Base-by-base conservation (phyloP, 768 basidiomycete genomes). In the Mrakia gelida region DNA sequence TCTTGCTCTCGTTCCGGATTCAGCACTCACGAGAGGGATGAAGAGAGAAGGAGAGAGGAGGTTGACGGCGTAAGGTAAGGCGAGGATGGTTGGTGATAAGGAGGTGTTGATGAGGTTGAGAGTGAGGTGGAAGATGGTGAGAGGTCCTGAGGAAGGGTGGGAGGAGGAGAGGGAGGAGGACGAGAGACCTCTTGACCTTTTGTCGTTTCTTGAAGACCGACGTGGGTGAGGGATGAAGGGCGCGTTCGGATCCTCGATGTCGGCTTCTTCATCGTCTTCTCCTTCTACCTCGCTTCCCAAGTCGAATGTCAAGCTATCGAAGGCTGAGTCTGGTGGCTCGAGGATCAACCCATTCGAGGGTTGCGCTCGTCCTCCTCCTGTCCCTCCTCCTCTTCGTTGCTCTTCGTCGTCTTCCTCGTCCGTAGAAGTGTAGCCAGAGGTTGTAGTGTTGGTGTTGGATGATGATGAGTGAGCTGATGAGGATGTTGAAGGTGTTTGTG, bases 1-100 rank as follows among this genome's bases (percentile, higher is more conserved):
- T 34, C 18, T 18, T n/a, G n/a, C n/a, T n/a, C n/a, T 18, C 34
- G 38, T 3, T 21, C 65, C n/a, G 65, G 16, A 28, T 38, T 26
- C 3, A 3, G 32, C 18, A 70, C 67, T 70, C 34, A 79, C 52
- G 41, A 70, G 65, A 8, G 73, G 78, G 26, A 75, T 79, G 73
- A 70, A 73, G n/a, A 79, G 41, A 0, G 63, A 43, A 2, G 74
- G 71, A 8, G 73, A 75, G 21, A 79, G 72, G 13, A 79, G 67
- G 54, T 41, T 68, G 52, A 75, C 38, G 18, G 73, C 73, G 38
- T 75, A 79, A 45, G 78, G 78, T 6, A 79, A 32, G 0, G 78
- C 63, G 65, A 79, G 78, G 4, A 73, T 32, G 28, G 78, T 79
- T 11, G 78, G 71, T 9, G 78, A 75, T 8, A 79, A 49, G 52